Conservation (phyloP, 768 basidiomycete species). For the Chlorophyllum brunneum region DNA sequence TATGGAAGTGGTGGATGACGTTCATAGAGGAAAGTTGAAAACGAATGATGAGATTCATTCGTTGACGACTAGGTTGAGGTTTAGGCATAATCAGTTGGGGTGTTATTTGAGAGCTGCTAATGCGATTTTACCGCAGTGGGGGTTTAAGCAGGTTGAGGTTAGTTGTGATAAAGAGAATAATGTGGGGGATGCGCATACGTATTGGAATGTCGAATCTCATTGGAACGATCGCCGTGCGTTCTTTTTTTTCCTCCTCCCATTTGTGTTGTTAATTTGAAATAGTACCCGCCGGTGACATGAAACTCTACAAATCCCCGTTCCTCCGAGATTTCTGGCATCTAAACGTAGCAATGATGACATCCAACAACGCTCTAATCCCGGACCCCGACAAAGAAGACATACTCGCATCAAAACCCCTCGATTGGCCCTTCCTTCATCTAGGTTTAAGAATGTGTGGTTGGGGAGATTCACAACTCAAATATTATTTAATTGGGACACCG, state of each 20-base stretch:
- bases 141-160: slow-evolving; percentile 98
- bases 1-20: slow-evolving; percentile 92
- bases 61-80: slow-evolving; percentile 84
- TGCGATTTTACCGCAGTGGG: slow-evolving; percentile 91
- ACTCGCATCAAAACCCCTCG: slow-evolving; percentile 85
- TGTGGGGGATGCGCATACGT: slow-evolving; percentile 76
- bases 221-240: slow-evolving; percentile 91
- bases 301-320: slow-evolving; percentile 88
- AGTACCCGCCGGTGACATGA: slow-evolving; percentile 84
- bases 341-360: slow-evolving; percentile 99
- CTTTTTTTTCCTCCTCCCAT: slow-evolving; percentile 4
- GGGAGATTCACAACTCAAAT: slow-evolving; percentile 85
- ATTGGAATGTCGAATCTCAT: slow-evolving; percentile 98
- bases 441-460: slow-evolving; percentile 98
- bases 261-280: slow-evolving; percentile 2
- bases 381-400: slow-evolving; percentile 99
- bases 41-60: slow-evolving; percentile 75
- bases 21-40: slow-evolving; percentile 53
- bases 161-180: slow-evolving; percentile 89
- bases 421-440: slow-evolving; percentile 90
- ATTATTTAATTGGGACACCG: slow-evolving; percentile 91
- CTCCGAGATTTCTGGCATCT: slow-evolving; percentile 97
- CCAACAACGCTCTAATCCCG: slow-evolving; percentile 96
- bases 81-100: slow-evolving; percentile 71
- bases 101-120: slow-evolving; percentile 93